A percentile compares a stretch with the other conserved stretches of the same genome.
Evolutionary conservation across 2,329 filamentous ascomycete genomes (phyloP).

Genomic region (Geosmithia flava): DNA sequence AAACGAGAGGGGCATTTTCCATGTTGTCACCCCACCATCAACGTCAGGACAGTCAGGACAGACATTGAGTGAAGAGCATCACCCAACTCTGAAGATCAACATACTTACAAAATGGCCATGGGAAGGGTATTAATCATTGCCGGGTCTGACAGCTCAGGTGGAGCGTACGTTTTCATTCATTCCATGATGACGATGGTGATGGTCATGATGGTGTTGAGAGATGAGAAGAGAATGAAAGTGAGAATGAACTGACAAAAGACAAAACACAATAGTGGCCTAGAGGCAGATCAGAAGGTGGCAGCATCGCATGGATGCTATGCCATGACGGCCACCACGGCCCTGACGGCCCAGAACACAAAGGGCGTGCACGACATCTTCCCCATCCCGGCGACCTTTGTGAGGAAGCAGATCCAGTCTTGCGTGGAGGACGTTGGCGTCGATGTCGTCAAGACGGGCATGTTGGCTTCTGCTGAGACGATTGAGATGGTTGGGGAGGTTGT

Average conservation of each 20-base stretch:
- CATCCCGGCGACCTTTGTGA: constrained; percentile 66
- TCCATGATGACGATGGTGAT: not conserved
- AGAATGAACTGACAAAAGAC: not conserved
- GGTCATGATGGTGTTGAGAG: not conserved
- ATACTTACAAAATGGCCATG: constrained; percentile 16
- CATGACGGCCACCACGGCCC: constrained; percentile 86
- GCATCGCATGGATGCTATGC: constrained; percentile 88
- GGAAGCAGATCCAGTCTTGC: constrained; percentile 74
- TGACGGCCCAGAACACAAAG: constrained; percentile 91
- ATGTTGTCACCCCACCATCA: too few relatives aligned
- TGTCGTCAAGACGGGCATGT: constrained; percentile 70
- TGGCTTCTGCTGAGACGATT: constrained; percentile 23
- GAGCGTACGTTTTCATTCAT: constrained; percentile 46
- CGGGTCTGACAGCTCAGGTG: constrained; percentile 82
- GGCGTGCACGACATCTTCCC: constrained; percentile 74
- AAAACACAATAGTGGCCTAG: constrained; percentile 60
- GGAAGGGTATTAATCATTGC: constrained; percentile 66
- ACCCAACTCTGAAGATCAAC: not conserved
- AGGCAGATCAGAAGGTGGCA: constrained; percentile 92
- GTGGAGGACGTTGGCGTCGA: constrained; percentile 77
- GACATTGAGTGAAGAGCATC: too few relatives aligned
- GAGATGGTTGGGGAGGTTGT: constrained; percentile 19
- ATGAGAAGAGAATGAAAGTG: constrained; percentile 1
- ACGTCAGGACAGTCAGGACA: too few relatives aligned
- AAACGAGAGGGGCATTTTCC: too few relatives aligned